Conservation (phyloP, 768 basidiomycete species). For the Podaxis carcinomalis region DNA sequence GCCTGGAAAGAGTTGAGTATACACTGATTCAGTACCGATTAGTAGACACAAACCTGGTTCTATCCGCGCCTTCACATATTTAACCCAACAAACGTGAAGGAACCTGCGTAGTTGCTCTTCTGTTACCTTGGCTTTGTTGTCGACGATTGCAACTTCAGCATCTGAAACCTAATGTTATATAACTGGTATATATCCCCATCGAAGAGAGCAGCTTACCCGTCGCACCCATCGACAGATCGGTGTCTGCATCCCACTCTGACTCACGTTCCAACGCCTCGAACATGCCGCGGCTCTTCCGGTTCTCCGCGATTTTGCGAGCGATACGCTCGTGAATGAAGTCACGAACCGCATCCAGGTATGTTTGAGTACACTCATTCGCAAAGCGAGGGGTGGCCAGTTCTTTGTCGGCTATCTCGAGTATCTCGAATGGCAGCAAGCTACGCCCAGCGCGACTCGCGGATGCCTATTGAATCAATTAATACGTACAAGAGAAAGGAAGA, state of each 20-base stretch:
- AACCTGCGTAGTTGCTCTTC: slow-evolving; percentile 73
- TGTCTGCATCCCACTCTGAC: slow-evolving; percentile 73
- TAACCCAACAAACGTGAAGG: slow-evolving; percentile 83
- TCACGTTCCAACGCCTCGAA: slow-evolving; percentile 73
- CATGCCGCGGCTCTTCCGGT: slow-evolving; percentile 74
- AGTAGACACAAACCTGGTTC: slow-evolving; percentile 68
- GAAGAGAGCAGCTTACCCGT: slow-evolving; percentile 43
- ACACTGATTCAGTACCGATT: background rate
- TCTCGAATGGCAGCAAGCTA: slow-evolving; percentile 82
- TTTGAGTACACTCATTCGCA: slow-evolving; percentile 62
- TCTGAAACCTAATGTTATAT: slow-evolving; percentile 28
- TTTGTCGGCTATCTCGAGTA: slow-evolving; percentile 64
- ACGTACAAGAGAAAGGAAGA: background rate
- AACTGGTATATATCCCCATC: background rate
- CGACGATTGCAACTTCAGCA: slow-evolving; percentile 70
- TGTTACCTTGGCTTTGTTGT: slow-evolving; percentile 90
- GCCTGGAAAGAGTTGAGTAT: slow-evolving; percentile 37
- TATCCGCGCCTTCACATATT: slow-evolving; percentile 93
- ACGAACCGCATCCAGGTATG: slow-evolving; percentile 66
- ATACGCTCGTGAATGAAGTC: slow-evolving; percentile 69
- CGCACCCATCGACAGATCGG: slow-evolving; percentile 73
- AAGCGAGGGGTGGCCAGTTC: slow-evolving; percentile 59
- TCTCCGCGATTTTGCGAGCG: slow-evolving; percentile 57
- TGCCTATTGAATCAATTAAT: slow-evolving; percentile 38
- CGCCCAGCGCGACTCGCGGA: slow-evolving; percentile 54